Evolutionary conservation across 2,329 filamentous ascomycete genomes (phyloP), one percentile per base, ranked within the genome.

Genomic region (Xylariaceae sp.): DNA sequence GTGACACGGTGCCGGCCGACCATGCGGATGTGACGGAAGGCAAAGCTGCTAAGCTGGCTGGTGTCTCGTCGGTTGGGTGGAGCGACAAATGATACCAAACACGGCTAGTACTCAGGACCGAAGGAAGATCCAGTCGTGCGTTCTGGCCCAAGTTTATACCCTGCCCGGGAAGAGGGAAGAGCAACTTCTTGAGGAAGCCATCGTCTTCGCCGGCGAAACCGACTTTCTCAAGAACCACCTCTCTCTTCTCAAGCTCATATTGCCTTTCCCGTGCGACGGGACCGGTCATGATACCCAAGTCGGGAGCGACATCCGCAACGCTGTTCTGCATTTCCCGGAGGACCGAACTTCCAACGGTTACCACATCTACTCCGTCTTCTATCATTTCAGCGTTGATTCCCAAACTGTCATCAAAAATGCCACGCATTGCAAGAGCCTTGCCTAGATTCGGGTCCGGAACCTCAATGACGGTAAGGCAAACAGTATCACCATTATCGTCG

Each of bases 381-480:
- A 93, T 96, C 93, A 99, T 98, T 77, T 99, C 95, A 0, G 89
- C 83, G 66, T 98, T 98, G 76, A 99, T 97, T 49, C 95, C 95
- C 19, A 88, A 79, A n/a, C 81, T 85, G 66, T 98, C 95, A 64
- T 99, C 93, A 66, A 99, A 99, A 37, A 98, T 85, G 14, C 90
- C 91, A 40, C 91, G 89, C 77, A 99, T 86, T 12, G 90, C 86
- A n/a, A 96, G 75, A 0, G 93, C 95, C 74, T 95, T 97, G 56
- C 90, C 92, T 0, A 99, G 79, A 1, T 84, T 81, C 26, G 90
- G 87, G 60, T 88, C 85, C 0, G 95, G 91, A 7, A 98, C 82
- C 64, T 98, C 95, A 5, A 99, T 78, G 7, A 99, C 81, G 0
- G 91, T 96, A 59, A 99, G 87, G 71, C 87, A 90, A 40, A 98